Base-by-base conservation (phyloP, 345 rosid genomes). In the Barbarea vulgaris region DNA sequence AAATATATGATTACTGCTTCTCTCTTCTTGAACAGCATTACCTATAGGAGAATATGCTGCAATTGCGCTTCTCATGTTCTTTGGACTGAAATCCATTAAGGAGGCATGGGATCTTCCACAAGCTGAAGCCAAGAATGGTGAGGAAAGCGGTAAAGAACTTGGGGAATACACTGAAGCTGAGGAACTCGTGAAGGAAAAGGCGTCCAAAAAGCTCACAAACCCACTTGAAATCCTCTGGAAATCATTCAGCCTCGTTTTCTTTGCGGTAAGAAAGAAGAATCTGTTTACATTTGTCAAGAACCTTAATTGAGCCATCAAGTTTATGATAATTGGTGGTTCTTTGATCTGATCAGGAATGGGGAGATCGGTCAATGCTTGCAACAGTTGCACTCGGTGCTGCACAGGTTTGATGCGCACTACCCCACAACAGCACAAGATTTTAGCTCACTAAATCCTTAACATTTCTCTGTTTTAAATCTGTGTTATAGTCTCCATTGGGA, bases 331-430 rank as follows among this genome's bases (percentile, higher is more conserved):
- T 57, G 13, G 11, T 0, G 19, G 9, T 19, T 57, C 41, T 67
- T 15, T 68, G 52, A 55, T 55, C 56, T 76, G 17, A 60, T 50
- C 70, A 91, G 99, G 99, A 95, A 95, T 95, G 99, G 97, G 99
- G 99, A 77, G 99, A 95, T 70, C 99, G 99, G 57, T 92, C 97
- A 42, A 95, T 95, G 99, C 97, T 95, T 47, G 99, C 97, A 27
- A 95, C 99, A 44, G 90, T 95, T 48, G 99, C 99, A 33, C 99
- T 95, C 3, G 97, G 90, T 54, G 99, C 97, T 25, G 97, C 97
- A 25, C 97, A 94, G 99, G 97, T 87, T 60, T 71, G 64, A 50
- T 55, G 17, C 14, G 7, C 11, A 66, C 42, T 27, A 31, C 19
- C 25, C 15, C 39, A 44, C n/a, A 71, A 41, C 19, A 51, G 7